These are phyloP conservation scores for Dryadomyces sulphureus DNA, from an alignment of 2,329 filamentous ascomycete genomes.

Conservation along the genomic window DNA sequence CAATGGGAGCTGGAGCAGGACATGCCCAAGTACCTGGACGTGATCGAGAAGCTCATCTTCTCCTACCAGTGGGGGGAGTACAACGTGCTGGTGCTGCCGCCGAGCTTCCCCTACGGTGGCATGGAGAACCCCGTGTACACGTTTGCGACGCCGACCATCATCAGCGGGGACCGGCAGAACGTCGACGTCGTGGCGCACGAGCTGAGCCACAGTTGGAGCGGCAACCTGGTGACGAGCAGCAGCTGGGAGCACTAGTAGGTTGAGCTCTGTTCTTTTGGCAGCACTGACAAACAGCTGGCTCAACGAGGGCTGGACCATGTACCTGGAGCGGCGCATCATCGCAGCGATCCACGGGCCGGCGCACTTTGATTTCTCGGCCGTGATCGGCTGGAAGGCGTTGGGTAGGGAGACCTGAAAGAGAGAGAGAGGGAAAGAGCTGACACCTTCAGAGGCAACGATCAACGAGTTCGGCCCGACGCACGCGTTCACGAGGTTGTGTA, in stretches of 20 bases:
- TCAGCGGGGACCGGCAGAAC: constrained; percentile 81
- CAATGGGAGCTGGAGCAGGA: constrained; percentile 85
- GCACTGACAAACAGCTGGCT: constrained; percentile 37
- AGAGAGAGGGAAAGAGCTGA: too few relatives aligned
- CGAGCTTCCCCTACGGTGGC: constrained; percentile 77
- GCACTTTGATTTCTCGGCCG: constrained; percentile 84
- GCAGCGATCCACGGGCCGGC: constrained; percentile 66
- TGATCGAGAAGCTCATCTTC: constrained; percentile 68
- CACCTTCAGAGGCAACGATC: constrained; percentile 53
- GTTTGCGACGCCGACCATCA: constrained; percentile 87
- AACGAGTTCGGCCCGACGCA: constrained; percentile 67
- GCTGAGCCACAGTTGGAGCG: constrained; percentile 67
- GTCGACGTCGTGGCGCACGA: constrained; percentile 93
- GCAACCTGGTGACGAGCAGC: constrained; percentile 66
- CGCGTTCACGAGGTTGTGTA: constrained; percentile 83
- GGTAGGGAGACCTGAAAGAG: too few relatives aligned
- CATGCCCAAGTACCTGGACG: constrained; percentile 82
- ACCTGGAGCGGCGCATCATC: constrained; percentile 76
- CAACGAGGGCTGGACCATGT: constrained; percentile 82
- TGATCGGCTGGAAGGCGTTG: constrained; percentile 88
- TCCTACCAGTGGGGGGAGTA: constrained; percentile 92
- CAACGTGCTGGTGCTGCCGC: constrained; percentile 81
- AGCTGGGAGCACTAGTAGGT: constrained; percentile 69
- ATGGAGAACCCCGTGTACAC: constrained; percentile 94
- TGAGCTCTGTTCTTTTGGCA: not conserved